phyloP scores from a whole-genome alignment of 2,329 filamentous ascomycete genomes.

The Penicillium sp. region DNA sequence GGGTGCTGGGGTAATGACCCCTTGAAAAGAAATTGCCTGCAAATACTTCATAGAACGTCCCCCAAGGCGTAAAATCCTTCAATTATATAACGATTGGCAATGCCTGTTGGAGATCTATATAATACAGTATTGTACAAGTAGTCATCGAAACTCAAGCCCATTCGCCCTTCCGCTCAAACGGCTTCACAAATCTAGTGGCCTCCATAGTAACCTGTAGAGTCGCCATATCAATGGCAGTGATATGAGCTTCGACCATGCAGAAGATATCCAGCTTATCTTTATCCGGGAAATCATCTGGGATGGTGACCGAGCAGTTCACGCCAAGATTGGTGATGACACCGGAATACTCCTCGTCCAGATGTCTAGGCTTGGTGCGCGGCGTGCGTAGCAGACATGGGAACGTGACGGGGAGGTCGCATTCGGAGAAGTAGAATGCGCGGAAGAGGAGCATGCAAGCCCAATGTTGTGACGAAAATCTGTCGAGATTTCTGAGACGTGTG shows the following conservation, averaged over 20 bases:
- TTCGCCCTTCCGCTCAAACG: constrained; percentile 33
- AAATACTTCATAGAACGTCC: not conserved
- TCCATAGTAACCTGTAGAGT: constrained; percentile 32
- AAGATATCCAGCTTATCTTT: constrained; percentile 27
- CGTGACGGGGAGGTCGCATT: constrained; percentile 50
- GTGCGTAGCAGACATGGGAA: constrained; percentile 39
- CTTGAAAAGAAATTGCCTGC: not conserved
- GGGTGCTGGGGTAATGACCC: not conserved
- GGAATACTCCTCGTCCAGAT: constrained; percentile 25
- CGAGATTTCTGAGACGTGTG: constrained; percentile 41
- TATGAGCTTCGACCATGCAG: constrained; percentile 34
- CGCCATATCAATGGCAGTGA: constrained; percentile 33
- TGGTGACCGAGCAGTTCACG: constrained; percentile 27
- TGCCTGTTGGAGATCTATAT: constrained; percentile 6
- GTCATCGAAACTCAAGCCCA: constrained; percentile 21
- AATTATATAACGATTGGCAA: constrained; percentile 1
- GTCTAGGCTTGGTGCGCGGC: constrained; percentile 18
- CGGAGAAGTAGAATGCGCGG: constrained; percentile 56
- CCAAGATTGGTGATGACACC: constrained; percentile 33
- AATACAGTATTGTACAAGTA: constrained; percentile 14
- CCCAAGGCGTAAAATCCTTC: not conserved
- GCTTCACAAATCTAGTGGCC: constrained; percentile 28
- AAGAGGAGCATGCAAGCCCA: constrained; percentile 56
- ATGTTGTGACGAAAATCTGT: constrained; percentile 35
- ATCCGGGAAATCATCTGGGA: constrained; percentile 21